Base-by-base conservation (phyloP, 805 yeast species). In the Nakazawaea ambrosiae region DNA sequence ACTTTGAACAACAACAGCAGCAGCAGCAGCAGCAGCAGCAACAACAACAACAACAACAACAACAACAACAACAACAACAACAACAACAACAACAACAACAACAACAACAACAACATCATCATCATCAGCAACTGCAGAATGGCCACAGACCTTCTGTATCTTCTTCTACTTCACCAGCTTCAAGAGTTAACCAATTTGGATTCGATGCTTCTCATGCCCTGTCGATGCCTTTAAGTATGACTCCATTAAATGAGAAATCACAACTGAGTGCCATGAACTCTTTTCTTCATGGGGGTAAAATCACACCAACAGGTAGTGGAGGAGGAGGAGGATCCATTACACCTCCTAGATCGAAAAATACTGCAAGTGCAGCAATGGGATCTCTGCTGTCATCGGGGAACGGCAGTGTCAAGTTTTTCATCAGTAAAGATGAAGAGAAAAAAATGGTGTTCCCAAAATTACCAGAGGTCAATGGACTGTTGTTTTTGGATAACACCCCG, bases 161-260 rank as follows among this genome's bases (percentile, higher is more conserved):
- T 53, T 31, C 58, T 53, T 36, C 39, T 17, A 31, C 35, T 6
- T 31, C 40, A 7, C 27, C 35, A 20, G 23, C 35, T 15, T 20
- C 17, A 16, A 20, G 36, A 36, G 70, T 80, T 31, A 77, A 81
- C 53, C 84, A 83, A 50, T 78, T 78, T 65, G 84, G 89, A 35
- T 66, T 78, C 49, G 68, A 76, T 51, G 70, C 78, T 1, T 57
- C 70, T 12, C 69, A 66, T 23, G 65, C 72, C 3, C 62, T 68
- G 6, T 58, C 61, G 39, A 54, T 71, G 3, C 78, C 85, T 1
- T 61, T 78, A 48, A 74, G 85, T 0, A 83, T 84, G 92, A 84
- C 94, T 0, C 94, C 92, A 2, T 76, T 83, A 4, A 70, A 85
- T 2, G 94, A 84, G 47, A 78, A 65, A 39, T 25, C 35, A 54